Evolutionary conservation across 2,329 filamentous ascomycete genomes (phyloP).

Genomic region (Leptographium radiaticola): DNA sequence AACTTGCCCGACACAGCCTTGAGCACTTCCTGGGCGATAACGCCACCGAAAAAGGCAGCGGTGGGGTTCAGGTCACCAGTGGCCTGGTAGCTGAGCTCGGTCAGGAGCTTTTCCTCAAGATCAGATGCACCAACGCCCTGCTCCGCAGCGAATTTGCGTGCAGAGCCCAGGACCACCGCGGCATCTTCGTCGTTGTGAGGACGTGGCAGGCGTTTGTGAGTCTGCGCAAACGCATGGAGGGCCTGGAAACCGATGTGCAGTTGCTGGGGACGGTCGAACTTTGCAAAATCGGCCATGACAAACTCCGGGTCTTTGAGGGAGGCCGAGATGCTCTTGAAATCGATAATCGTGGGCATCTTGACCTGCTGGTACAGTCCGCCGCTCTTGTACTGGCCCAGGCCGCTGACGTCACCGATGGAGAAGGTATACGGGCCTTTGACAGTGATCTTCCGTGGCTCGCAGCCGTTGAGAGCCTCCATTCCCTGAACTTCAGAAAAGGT

Average conservation of each 20-base stretch:
- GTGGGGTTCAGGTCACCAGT: constrained; percentile 82
- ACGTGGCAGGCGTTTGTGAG: constrained; percentile 61
- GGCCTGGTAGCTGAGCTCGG: constrained; percentile 89
- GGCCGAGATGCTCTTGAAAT: constrained; percentile 71
- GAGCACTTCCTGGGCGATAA: constrained; percentile 85
- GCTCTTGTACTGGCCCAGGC: constrained; percentile 72
- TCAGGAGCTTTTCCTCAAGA: constrained; percentile 82
- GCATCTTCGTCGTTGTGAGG: constrained; percentile 82
- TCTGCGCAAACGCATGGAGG: constrained; percentile 70
- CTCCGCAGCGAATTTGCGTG: constrained; percentile 59
- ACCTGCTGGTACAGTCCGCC: constrained; percentile 90
- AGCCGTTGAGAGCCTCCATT: constrained; percentile 76
- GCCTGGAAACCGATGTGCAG: constrained; percentile 89
- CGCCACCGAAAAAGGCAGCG: constrained; percentile 88
- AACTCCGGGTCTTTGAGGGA: constrained; percentile 81
- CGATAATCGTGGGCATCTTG: constrained; percentile 91
- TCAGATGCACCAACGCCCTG: constrained; percentile 64
- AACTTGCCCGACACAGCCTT: constrained; percentile 98
- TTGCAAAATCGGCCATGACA: constrained; percentile 89
- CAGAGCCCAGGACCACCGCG: constrained; percentile 58
- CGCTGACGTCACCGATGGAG: constrained; percentile 85
- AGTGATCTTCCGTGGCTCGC: constrained; percentile 76
- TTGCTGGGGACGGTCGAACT: constrained; percentile 89
- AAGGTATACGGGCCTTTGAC: constrained; percentile 97
- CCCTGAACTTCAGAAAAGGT: constrained; percentile 90